These are phyloP conservation scores for Adansonia rubrostipa DNA, from an alignment of 441 rosid genomes.

Conservation along the genomic window DNA sequence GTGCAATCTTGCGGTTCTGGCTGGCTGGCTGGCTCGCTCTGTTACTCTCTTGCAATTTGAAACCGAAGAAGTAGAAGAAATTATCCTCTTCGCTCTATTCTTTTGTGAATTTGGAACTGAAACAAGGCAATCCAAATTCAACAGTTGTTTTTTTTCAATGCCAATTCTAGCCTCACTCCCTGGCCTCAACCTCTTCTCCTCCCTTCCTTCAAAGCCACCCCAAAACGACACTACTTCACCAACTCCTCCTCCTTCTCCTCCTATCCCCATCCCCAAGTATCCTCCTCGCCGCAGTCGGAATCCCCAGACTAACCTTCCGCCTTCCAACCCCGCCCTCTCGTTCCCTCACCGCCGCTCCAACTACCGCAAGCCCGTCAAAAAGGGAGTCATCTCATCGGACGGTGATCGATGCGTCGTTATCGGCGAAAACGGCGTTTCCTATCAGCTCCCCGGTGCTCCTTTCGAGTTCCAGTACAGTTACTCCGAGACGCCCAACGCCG, in stretches of 20 bases:
- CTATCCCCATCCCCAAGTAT: constrained; percentile 70
- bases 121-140: neutral
- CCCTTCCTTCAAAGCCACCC: constrained; percentile 63
- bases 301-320: constrained; percentile 22
- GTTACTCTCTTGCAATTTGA: neutral
- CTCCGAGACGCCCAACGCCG: constrained; percentile 77
- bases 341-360: constrained; percentile 63
- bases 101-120: neutral
- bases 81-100: neutral
- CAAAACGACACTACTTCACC: constrained; percentile 39
- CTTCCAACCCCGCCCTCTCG: constrained; percentile 58
- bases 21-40: no score
- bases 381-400: constrained; percentile 61
- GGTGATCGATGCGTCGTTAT: constrained; percentile 71
- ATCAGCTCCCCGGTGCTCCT: constrained; percentile 87
- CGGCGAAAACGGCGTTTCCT: constrained; percentile 86
- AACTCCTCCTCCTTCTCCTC: constrained; percentile 42
- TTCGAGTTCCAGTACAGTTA: constrained; percentile 93
- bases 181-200: constrained; percentile 66
- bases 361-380: constrained; percentile 74
- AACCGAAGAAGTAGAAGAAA: constrained; percentile 17
- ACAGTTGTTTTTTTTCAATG: constrained; percentile 35
- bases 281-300: constrained; percentile 49
- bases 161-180: constrained; percentile 55
- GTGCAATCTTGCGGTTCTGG: neutral